phyloP scores from a whole-genome alignment of 108 stramenopile genomes.

The Conticribra guillardii region DNA sequence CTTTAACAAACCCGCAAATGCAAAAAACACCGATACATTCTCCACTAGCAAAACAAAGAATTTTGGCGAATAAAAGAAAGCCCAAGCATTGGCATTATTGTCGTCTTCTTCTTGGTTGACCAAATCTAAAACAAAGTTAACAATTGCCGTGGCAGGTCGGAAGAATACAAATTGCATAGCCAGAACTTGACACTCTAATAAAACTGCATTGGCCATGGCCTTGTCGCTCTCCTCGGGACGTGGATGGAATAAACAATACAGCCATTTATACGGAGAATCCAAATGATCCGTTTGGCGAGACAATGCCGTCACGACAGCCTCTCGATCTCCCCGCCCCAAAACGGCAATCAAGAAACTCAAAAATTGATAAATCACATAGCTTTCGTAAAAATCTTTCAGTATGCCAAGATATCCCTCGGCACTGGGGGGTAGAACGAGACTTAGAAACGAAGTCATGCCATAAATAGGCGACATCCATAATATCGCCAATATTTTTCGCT shows the following conservation, averaged over 20 bases:
- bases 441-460: constrained; percentile 71
- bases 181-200: constrained; percentile 83
- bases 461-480: constrained; percentile 94
- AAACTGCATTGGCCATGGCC: constrained; percentile 82
- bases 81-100: constrained; percentile 33
- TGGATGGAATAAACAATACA: constrained; percentile 63
- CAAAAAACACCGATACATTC: constrained; percentile 86
- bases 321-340: constrained; percentile 75
- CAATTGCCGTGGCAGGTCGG: constrained; percentile 69
- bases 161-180: constrained; percentile 89
- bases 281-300: constrained; percentile 66
- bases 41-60: constrained; percentile 72
- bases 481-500: constrained; percentile 84
- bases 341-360: constrained; percentile 83
- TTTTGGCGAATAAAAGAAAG: constrained; percentile 64
- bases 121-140: constrained; percentile 53
- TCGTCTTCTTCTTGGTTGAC: constrained; percentile 3
- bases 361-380: constrained; percentile 85
- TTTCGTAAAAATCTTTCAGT: constrained; percentile 69
- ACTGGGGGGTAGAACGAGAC: constrained; percentile 61
- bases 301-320: constrained; percentile 63
- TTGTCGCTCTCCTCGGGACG: constrained; percentile 57
- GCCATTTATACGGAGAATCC: constrained; percentile 54
- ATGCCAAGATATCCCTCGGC: constrained; percentile 68
- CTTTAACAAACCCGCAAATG: constrained; percentile 82